phyloP scores from a whole-genome alignment of 1,284 basidiomycete genomes.

The Cystobasidium sp. region DNA sequence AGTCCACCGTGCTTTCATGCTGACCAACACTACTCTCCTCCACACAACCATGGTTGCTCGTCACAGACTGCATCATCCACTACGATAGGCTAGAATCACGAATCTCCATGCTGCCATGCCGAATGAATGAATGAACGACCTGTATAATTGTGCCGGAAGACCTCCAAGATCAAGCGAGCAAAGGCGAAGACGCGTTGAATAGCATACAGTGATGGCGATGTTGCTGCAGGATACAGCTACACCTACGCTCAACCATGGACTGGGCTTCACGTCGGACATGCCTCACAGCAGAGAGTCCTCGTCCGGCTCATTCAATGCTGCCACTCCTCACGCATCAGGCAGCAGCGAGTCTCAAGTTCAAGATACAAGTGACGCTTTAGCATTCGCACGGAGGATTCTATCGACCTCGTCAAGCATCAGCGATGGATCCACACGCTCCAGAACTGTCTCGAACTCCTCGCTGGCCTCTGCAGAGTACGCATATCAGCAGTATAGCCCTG shows the following conservation, averaged over 20 bases:
- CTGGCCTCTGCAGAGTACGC: slow-evolving; percentile 10
- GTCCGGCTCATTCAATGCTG: neutral
- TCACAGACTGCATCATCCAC: neutral
- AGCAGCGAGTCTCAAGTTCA: slow-evolving; percentile 3
- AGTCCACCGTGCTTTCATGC: too few relatives aligned
- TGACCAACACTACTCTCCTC: neutral
- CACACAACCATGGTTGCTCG: neutral
- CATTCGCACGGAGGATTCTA: slow-evolving; percentile 19
- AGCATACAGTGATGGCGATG: too few relatives aligned
- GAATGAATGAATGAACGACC: neutral
- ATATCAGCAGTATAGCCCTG: slow-evolving; percentile 10
- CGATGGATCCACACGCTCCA: neutral
- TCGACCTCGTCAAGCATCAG: neutral
- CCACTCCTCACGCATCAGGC: slow-evolving; percentile 4
- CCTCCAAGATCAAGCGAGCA: slow-evolving; percentile 1
- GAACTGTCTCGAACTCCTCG: slow-evolving; percentile 8
- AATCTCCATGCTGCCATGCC: neutral
- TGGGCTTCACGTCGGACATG: neutral
- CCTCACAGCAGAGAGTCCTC: slow-evolving; percentile 9
- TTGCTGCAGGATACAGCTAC: neutral
- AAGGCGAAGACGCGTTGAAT: neutral
- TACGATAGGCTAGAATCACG: neutral
- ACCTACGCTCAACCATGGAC: slow-evolving; percentile 3
- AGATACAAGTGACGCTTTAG: slow-evolving; percentile 8
- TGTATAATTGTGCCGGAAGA: neutral